Base-by-base conservation (phyloP, 179 eudicot species). In the Sideroxylon spinosum region DNA sequence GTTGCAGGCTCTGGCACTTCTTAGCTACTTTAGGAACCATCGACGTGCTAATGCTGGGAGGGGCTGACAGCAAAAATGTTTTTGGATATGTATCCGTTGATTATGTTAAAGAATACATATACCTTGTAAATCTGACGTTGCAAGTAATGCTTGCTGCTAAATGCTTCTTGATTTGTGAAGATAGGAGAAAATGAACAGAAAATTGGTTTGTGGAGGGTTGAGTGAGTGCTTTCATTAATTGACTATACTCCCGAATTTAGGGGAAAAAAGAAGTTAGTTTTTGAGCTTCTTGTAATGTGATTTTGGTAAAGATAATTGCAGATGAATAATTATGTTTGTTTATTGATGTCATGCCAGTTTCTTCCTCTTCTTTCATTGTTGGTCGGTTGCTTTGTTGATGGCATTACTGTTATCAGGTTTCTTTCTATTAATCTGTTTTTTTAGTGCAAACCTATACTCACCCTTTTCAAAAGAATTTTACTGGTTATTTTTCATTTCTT, bases 1-100 rank as follows among this genome's bases (percentile, higher is more conserved):
- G 7, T 75, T 79, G 87, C 93, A 92, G 97, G 97, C 97, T 26
- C 87, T 68, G 28, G 81, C 78, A 71, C 83, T 92, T 72, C 90
- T 92, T 56, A 81, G 78, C 63, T 81, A 79, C 80, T 83, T 92
- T 75, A 86, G 91, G 82, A 88, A 88, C 81, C 85, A 89, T 71
- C 88, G 87, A 5, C 86, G 81, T 29, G 83, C 81, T 23, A 84
- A 86, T 79, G 82, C 83, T 68, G 88, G 90, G 63, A 82, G 90
- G 73, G 86, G 83, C 71, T 89, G 84, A 87, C 76, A 53, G 67
- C 44, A 14, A 64, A 57, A 37, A 17, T 28, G 11, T 19, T 56
- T 20, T 32, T 23, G 56, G 57, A 28, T 62, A 28, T 62, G 57
- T 48, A 28, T 73, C 70, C 68, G 49, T 25, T 20, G 52, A 28